phyloP scores from a whole-genome alignment of 768 basidiomycete species.

The Lactarius hatsudake region DNA sequence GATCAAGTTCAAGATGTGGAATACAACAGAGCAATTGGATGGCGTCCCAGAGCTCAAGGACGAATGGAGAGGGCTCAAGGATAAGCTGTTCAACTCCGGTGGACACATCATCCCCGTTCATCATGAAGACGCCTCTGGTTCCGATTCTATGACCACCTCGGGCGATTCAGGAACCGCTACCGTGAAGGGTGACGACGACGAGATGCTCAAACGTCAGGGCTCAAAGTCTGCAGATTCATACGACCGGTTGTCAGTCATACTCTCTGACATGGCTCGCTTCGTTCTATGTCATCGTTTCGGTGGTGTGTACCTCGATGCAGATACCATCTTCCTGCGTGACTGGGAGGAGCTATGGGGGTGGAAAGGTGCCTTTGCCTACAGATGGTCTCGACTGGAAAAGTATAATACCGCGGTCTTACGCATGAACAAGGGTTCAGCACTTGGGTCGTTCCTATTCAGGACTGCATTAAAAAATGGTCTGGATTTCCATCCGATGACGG shows the following conservation, averaged over 20 bases:
- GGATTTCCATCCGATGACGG: slow-evolving; percentile 97
- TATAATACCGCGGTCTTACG: slow-evolving; percentile 97
- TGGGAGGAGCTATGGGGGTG: slow-evolving; percentile 99
- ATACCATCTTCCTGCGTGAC: slow-evolving; percentile 92
- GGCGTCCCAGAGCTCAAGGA: slow-evolving; percentile 84
- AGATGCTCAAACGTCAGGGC: slow-evolving; percentile 77
- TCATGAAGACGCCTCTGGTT: slow-evolving; percentile 40
- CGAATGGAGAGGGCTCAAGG: slow-evolving; percentile 79
- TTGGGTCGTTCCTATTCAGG: slow-evolving; percentile 91
- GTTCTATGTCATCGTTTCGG: slow-evolving; percentile 96
- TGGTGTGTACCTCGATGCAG: slow-evolving; percentile 95
- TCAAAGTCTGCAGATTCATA: slow-evolving; percentile 86
- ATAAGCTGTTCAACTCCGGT: slow-evolving; percentile 84
- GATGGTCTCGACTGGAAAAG: slow-evolving; percentile 89
- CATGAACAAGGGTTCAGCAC: slow-evolving; percentile 87
- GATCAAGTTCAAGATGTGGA: slow-evolving; percentile 96
- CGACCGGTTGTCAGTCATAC: slow-evolving; percentile 87
- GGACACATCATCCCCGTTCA: slow-evolving; percentile 72
- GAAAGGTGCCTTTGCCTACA: slow-evolving; percentile 94
- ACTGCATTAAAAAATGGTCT: slow-evolving; percentile 91
- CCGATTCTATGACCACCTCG: slow-evolving; percentile 33
- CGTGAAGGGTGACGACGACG: slow-evolving; percentile 38
- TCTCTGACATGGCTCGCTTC: slow-evolving; percentile 97
- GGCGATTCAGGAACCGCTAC: slow-evolving; percentile 19
- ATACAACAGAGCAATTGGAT: slow-evolving; percentile 95